phyloP scores from a whole-genome alignment of 345 rosid genomes.

The Lepidium didymum region DNA sequence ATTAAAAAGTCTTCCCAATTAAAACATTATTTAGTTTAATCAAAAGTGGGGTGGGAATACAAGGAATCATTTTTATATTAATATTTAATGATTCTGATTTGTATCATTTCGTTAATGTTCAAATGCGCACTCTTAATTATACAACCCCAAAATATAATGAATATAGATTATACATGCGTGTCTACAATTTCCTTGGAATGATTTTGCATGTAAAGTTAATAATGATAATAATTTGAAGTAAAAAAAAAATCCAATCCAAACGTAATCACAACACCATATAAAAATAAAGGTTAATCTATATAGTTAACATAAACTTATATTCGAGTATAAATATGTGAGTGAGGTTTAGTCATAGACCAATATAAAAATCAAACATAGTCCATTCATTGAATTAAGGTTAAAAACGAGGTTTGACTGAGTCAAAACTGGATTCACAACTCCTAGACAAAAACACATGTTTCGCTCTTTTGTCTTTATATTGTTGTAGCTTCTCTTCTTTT shows the following conservation, averaged over 20 bases:
- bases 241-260: not conserved
- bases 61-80: not conserved
- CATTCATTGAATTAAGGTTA: not conserved
- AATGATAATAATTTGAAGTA: not conserved
- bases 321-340: too few species aligned
- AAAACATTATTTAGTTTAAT: too few species aligned
- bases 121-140: slow-evolving; percentile 25
- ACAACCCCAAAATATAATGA: not conserved
- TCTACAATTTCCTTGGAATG: not conserved
- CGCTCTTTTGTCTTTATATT: slow-evolving; percentile 25
- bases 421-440: slow-evolving; percentile 17
- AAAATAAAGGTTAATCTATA: too few species aligned
- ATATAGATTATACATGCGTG: slow-evolving; percentile 13
- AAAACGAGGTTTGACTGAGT: slow-evolving; percentile 22
- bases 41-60: not conserved
- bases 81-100: not conserved
- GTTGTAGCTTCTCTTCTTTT: slow-evolving; percentile 10
- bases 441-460: slow-evolving; percentile 26
- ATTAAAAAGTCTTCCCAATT: too few species aligned
- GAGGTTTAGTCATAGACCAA: not conserved
- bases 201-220: slow-evolving; percentile 12
- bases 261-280: too few species aligned
- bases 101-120: not conserved
- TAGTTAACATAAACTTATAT: too few species aligned
- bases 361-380: not conserved